Evolutionary conservation across 2,329 filamentous ascomycete species (phyloP).

Genomic region (Triangularia setosa): DNA sequence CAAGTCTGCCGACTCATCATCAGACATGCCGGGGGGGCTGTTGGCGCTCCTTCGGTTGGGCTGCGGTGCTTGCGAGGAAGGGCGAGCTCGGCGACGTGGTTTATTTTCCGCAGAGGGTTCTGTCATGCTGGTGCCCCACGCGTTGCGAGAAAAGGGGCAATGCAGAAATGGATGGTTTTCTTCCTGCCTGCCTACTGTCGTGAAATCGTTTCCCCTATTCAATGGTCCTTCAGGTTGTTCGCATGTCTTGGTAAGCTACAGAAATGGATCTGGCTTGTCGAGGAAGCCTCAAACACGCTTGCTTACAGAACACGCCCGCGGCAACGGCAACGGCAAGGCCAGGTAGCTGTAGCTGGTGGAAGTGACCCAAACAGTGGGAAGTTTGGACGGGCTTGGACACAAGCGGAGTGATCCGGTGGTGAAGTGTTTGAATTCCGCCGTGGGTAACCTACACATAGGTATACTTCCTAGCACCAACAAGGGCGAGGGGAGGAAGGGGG

Average conservation of each 20-base stretch:
- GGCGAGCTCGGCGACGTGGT: slow-evolving; percentile 18
- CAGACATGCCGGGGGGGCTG: slow-evolving; percentile 40
- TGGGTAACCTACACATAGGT: neutral
- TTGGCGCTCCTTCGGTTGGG: slow-evolving; percentile 17
- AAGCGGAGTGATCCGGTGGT: slow-evolving; percentile 1
- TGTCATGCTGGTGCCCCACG: slow-evolving; percentile 14
- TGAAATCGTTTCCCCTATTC: neutral
- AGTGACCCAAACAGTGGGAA: neutral
- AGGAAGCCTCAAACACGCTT: neutral
- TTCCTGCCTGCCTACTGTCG: neutral
- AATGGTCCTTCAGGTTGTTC: neutral
- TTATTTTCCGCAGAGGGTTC: slow-evolving; percentile 11
- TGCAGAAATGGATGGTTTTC: neutral
- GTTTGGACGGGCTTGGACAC: neutral
- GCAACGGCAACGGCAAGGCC: neutral
- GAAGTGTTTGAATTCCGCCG: neutral
- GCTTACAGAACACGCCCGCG: neutral
- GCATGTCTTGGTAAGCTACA: neutral
- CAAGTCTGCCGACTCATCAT: slow-evolving; percentile 37
- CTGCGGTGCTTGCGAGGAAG: slow-evolving; percentile 21
- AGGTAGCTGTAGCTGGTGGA: neutral
- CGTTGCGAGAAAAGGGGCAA: neutral
- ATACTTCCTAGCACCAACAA: neutral
- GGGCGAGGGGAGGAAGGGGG: neutral
- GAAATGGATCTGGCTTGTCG: neutral